Percentiles rank a stretch among this genome's conserved stretches.
These are phyloP conservation scores for Aureobasidium pullulans DNA, from an alignment of 2,329 filamentous ascomycete genomes.

Conservation along the genomic window DNA sequence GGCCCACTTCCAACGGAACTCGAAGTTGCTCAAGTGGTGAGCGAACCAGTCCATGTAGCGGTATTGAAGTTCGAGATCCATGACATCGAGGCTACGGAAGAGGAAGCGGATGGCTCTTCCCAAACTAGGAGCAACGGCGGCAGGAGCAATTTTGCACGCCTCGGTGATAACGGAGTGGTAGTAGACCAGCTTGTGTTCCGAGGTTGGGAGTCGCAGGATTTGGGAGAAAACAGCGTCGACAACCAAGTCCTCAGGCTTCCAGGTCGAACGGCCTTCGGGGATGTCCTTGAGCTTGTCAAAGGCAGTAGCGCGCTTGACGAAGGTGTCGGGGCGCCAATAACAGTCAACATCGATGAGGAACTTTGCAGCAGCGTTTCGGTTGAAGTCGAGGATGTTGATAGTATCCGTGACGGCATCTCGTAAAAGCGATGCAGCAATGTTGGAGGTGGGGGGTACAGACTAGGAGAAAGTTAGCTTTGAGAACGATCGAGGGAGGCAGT, in stretches of 20 bases:
- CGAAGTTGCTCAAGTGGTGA: slow-evolving; percentile 96
- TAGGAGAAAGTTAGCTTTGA: no score
- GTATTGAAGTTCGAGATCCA: slow-evolving; percentile 81
- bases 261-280: slow-evolving; percentile 63
- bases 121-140: slow-evolving; percentile 89
- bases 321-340: slow-evolving; percentile 84
- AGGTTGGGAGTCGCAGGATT: slow-evolving; percentile 74
- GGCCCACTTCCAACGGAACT: slow-evolving; percentile 98
- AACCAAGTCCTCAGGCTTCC: slow-evolving; percentile 95
- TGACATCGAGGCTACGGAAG: slow-evolving; percentile 70
- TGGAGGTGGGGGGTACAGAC: slow-evolving; percentile 67
- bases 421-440: slow-evolving; percentile 74
- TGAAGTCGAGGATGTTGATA: slow-evolving; percentile 90
- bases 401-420: slow-evolving; percentile 84
- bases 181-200: slow-evolving; percentile 92
- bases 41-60: slow-evolving; percentile 97
- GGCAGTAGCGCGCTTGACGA: slow-evolving; percentile 85
- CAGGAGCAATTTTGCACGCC: slow-evolving; percentile 89
- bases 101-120: slow-evolving; percentile 88
- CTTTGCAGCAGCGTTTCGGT: slow-evolving; percentile 77
- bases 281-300: slow-evolving; percentile 77
- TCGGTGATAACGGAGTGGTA: slow-evolving; percentile 94
- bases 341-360: slow-evolving; percentile 91
- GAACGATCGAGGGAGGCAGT: no score
- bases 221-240: slow-evolving; percentile 98